A percentile compares a stretch with the other conserved stretches of the same genome.
Conservation (phyloP, 257 asterid species). For the Primulina huaijiensis region DNA sequence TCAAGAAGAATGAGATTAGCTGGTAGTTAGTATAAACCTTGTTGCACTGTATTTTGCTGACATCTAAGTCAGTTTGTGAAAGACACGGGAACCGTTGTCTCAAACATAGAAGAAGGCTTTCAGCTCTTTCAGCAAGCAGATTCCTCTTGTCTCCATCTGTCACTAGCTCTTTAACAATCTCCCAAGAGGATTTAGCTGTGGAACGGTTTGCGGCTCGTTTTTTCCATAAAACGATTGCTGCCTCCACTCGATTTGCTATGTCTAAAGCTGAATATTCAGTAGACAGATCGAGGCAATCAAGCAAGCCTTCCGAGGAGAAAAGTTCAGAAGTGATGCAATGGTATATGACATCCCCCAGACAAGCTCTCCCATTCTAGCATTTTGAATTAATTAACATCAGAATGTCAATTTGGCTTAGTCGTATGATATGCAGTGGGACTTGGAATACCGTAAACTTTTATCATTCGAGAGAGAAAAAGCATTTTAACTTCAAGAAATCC, state of each 20-base stretch:
- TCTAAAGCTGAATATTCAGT: slow-evolving; percentile 84
- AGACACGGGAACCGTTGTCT: slow-evolving; percentile 78
- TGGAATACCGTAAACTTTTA: neutral
- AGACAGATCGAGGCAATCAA: slow-evolving; percentile 81
- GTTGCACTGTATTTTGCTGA: slow-evolving; percentile 80
- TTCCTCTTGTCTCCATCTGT: slow-evolving; percentile 69
- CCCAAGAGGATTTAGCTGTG: slow-evolving; percentile 85
- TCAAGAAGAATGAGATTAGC: neutral
- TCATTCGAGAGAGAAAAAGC: neutral
- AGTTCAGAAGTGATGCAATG: slow-evolving; percentile 81
- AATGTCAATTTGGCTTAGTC: neutral
- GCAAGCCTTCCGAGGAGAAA: slow-evolving; percentile 84
- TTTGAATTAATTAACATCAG: neutral
- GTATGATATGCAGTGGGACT: neutral
- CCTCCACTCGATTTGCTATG: slow-evolving; percentile 87
- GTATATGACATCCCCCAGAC: slow-evolving; percentile 84
- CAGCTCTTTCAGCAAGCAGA: slow-evolving; percentile 77
- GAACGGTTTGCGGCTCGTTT: slow-evolving; percentile 49
- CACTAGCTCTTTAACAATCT: slow-evolving; percentile 70
- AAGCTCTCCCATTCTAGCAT: slow-evolving; percentile 68
- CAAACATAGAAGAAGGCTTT: slow-evolving; percentile 64
- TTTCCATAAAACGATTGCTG: slow-evolving; percentile 73
- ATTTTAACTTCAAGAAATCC: neutral
- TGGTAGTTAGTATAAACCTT: slow-evolving; percentile 42
- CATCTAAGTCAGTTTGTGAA: slow-evolving; percentile 70